Evolutionary conservation across 805 yeast genomes (phyloP), one percentile per base, ranked within the genome.

Genomic region (Candida jianshihensis): DNA sequence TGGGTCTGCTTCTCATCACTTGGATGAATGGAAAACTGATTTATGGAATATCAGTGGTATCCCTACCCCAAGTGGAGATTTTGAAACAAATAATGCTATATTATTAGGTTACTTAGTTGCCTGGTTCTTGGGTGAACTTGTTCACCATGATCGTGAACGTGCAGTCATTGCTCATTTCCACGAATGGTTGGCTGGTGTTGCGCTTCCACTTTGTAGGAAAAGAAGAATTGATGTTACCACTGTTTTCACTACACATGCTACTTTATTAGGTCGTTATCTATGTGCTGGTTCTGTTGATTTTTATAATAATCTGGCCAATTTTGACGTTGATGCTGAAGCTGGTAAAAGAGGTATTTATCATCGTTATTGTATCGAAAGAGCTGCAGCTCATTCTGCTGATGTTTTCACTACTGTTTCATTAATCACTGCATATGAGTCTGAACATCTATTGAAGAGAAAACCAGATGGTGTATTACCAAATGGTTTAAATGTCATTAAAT

Each of bases 391-490:
- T 58, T 73, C 92, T 12, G 87, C 95, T 6, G 98, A 90, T 59
- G 98, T 90, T 17, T 90, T 90, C 66, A 90, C 98, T 26, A 92
- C 98, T 0, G 98, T 90, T 10, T 86, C 96, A 10, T 95, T 90
- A 56, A 92, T 90, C 50, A 90, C 98, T n/a, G 97, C 97, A 2
- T 84, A 77, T 55, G 98, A 90, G 61, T 70, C 90, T 6, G 97
- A 90, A 64, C 94, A 89, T 59, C 68, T 90, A 60, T 71, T 90
- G 48, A 92, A 90, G 56, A 75, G 98, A 45, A 89, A 90, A 60
- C 98, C 98, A 1, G 98, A 90, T 56, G 98, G 98, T 4, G 97
- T 90, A 17, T 73, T 92, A 56, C 98, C 98, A 37, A 90, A 90
- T 57, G 98, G 98, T 18, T 71, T 90, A 44, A 90, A 90, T 57